Evolutionary conservation across 108 stramenopile species (phyloP), one percentile per base, ranked within the genome.

Genomic region (Pseudonitzschia multiseries): DNA sequence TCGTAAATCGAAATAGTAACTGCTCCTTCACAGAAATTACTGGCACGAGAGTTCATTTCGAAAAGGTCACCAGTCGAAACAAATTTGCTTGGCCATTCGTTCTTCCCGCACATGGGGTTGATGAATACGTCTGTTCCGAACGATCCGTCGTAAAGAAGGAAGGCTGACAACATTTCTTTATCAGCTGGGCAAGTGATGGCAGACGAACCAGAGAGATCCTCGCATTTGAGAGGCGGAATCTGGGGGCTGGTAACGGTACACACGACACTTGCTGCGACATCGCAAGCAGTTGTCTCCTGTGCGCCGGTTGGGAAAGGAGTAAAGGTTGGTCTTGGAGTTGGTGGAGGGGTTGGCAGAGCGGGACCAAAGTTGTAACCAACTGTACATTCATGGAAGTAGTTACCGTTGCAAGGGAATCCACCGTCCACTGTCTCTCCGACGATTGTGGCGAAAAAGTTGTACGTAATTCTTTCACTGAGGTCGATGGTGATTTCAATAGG

Each of bases 361-460:
- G 71, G 71, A 44, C 13, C 10, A 10, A 72, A 42, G 24, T 42
- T 41, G 43, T 31, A 40, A 15, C 71, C 71, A 43, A 56, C 71
- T 12, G 24, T 62, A 50, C 52, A 72, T 22, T 28, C 26, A 24
- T 41, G 40, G 28, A 59, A 41, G 41, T 62, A 18, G 9, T 21
- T 36, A 24, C 56, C 71, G 0, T 48, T 62, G 42, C 71, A 72
- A 18, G 41, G 17, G 14, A 15, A n/a, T 14, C 20, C 31, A 59
- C 46, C 59, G 27, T 72, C 60, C n/a, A 43, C 2, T 3, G 57
- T 62, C 43, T 61, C 43, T n/a, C 73, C 73, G 14, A 65, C 20
- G 15, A 74, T 32, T 8, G 63, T 74, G 9, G 73, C 50, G 40
- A 74, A 74, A 18, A 65, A 61, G 10, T 63, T 65, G 51, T 74